A percentile compares a stretch with the other conserved stretches of the same genome.
phyloP scores from a whole-genome alignment of 345 rosid genomes.

The Cardamine chenopodiifolia region DNA sequence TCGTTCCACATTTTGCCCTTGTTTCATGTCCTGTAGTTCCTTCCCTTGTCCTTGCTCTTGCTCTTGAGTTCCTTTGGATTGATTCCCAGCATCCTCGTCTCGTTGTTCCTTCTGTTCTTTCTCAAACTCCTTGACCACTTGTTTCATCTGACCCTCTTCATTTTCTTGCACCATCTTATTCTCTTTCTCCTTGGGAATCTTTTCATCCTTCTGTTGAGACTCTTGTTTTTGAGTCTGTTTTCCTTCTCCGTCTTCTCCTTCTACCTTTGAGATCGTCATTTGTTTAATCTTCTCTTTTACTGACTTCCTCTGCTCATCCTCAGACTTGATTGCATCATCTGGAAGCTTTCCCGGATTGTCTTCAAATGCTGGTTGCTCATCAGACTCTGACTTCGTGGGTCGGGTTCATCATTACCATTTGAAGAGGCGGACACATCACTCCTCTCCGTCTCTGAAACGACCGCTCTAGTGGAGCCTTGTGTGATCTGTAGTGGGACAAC shows the following conservation, averaged over 20 bases:
- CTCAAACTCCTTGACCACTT: slow-evolving; percentile 41
- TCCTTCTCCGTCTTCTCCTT: slow-evolving; percentile 49
- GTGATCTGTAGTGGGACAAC: slow-evolving; percentile 46
- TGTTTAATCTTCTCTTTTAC: slow-evolving; percentile 44
- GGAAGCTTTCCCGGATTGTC: slow-evolving; percentile 91
- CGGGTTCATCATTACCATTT: slow-evolving; percentile 20
- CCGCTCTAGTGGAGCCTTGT: slow-evolving; percentile 44
- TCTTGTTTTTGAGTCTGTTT: slow-evolving; percentile 49
- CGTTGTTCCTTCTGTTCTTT: slow-evolving; percentile 54
- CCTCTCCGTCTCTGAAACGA: slow-evolving; percentile 34
- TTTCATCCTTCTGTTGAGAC: slow-evolving; percentile 29
- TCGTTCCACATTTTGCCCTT: slow-evolving; percentile 47
- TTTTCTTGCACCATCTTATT: slow-evolving; percentile 25
- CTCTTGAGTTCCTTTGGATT: slow-evolving; percentile 34
- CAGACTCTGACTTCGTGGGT: slow-evolving; percentile 41
- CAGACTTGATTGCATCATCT: slow-evolving; percentile 75
- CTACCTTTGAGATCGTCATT: slow-evolving; percentile 12
- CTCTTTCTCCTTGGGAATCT: slow-evolving; percentile 27
- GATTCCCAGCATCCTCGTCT: slow-evolving; percentile 56
- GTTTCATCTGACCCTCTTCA: slow-evolving; percentile 17
- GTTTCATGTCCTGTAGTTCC: slow-evolving; percentile 49
- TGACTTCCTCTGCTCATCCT: slow-evolving; percentile 39
- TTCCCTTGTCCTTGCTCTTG: slow-evolving; percentile 33
- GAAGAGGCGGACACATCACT: slow-evolving; percentile 33
- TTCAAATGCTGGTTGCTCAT: slow-evolving; percentile 49